These are phyloP conservation scores for Candida mesenterica DNA, from an alignment of 1,139 yeast genomes.

Conservation along the genomic window DNA sequence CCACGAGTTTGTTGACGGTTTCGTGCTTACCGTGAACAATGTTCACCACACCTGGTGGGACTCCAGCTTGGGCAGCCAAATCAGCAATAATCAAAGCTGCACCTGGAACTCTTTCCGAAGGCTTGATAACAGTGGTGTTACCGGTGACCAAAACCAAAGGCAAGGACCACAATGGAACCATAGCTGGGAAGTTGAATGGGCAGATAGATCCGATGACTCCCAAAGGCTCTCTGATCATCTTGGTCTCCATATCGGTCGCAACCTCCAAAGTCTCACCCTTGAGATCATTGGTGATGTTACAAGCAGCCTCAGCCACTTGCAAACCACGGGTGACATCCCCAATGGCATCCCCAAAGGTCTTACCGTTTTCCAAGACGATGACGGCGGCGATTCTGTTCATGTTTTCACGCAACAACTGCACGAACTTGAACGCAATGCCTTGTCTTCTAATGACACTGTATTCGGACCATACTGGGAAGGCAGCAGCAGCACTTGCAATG, in stretches of 20 bases:
- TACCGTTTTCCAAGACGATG: conserved; percentile 79
- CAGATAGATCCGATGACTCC: conserved; percentile 72
- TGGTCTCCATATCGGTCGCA: conserved; percentile 75
- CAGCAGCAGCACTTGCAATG: conserved; percentile 60
- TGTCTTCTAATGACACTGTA: conserved; percentile 67
- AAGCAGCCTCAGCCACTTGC: conserved; percentile 76
- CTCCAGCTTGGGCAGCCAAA: conserved; percentile 72
- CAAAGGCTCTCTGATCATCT: conserved; percentile 63
- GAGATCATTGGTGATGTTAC: conserved; percentile 61
- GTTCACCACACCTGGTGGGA: conserved; percentile 74
- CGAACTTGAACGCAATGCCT: conserved; percentile 73
- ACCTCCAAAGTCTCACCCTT: conserved; percentile 70
- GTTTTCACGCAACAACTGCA: conserved; percentile 62
- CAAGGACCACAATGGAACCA: conserved; percentile 84
- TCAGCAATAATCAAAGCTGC: conserved; percentile 78
- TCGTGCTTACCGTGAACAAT: conserved; percentile 76
- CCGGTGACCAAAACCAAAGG: conserved; percentile 78
- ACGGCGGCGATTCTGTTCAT: conserved; percentile 71
- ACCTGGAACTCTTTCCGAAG: conserved; percentile 78
- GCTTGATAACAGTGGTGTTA: conserved; percentile 73
- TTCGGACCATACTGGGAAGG: conserved; percentile 60
- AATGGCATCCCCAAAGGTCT: conserved; percentile 72
- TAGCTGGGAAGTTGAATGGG: conserved; percentile 82
- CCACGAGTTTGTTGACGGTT: conserved; percentile 70
- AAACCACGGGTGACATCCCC: conserved; percentile 81